A percentile compares a stretch with the other conserved stretches of the same genome.
These are phyloP conservation scores for Solanum gracilifrons DNA, from an alignment of 257 asterid species.

Conservation along the genomic window DNA sequence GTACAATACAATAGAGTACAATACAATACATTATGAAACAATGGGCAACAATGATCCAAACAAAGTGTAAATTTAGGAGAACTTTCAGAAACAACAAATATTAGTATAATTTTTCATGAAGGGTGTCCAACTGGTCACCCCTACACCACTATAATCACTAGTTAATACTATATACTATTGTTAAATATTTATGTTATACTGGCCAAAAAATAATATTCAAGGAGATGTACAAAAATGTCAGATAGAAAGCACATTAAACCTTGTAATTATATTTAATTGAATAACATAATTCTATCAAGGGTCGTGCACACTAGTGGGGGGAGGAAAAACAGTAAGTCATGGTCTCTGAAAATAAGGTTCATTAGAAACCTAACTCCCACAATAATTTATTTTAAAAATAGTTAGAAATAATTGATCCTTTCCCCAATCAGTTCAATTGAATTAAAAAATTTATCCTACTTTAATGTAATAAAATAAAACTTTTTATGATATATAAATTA, in stretches of 20 bases:
- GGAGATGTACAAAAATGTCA: background rate
- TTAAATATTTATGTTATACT: background rate
- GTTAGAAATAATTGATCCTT: background rate
- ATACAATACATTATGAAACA: no score
- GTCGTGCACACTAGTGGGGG: background rate
- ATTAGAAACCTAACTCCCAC: background rate
- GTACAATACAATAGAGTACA: no score
- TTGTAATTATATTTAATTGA: background rate
- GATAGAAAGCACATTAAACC: background rate
- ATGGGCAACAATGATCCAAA: no score
- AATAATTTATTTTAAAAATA: background rate
- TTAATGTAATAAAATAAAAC: background rate
- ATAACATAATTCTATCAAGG: background rate
- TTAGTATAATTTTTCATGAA: no score
- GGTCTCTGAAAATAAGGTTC: background rate
- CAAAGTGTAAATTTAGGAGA: no score
- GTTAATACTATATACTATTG: background rate
- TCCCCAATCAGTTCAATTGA: background rate
- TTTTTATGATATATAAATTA: background rate
- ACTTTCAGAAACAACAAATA: no score
- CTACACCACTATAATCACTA: no score
- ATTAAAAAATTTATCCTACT: background rate
- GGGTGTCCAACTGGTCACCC: fast-evolving
- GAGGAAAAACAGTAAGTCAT: background rate
- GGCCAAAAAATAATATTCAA: background rate